These are phyloP conservation scores for Colletotrichum godetiae DNA, from an alignment of 2,329 filamentous ascomycete genomes.

Conservation along the genomic window DNA sequence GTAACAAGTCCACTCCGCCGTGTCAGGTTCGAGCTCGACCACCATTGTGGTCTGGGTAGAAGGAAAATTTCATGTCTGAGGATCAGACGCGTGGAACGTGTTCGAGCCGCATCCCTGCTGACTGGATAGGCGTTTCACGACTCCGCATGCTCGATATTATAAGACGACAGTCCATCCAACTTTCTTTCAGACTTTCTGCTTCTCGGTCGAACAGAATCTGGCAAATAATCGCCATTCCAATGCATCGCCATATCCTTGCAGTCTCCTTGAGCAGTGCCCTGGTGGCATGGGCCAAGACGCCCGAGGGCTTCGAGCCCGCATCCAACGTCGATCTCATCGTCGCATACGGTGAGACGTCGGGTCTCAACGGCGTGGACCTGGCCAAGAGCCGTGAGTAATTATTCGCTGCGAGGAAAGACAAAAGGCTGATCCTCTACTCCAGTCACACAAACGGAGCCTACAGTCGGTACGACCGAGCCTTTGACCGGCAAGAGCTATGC, in stretches of 20 bases:
- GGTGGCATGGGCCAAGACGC: constrained; percentile 50
- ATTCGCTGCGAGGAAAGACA: not conserved
- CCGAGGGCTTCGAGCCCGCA: constrained; percentile 52
- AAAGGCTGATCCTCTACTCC: not conserved
- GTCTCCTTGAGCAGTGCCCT: constrained; percentile 16
- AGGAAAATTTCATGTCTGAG: not conserved
- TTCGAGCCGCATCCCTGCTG: constrained; percentile 18
- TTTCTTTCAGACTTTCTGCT: not conserved
- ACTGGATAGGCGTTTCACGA: constrained; percentile 11
- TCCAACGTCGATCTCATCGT: constrained; percentile 51
- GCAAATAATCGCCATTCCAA: not conserved
- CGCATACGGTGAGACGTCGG: constrained; percentile 47
- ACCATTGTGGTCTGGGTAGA: not conserved
- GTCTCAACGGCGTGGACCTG: constrained; percentile 51
- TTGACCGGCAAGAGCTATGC: constrained; percentile 46
- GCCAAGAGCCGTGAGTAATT: constrained; percentile 47
- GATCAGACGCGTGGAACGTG: constrained; percentile 1
- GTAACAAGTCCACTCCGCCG: not conserved
- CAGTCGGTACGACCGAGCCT: constrained; percentile 25
- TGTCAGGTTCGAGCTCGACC: not conserved
- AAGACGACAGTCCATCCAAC: constrained; percentile 3
- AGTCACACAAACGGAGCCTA: constrained; percentile 23
- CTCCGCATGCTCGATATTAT: constrained; percentile 6
- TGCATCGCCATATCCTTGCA: constrained; percentile 12
- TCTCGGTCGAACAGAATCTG: too few relatives aligned